Base-by-base conservation (phyloP, 192 early-diverging fungal genomes). In the Linnemannia elongata region DNA sequence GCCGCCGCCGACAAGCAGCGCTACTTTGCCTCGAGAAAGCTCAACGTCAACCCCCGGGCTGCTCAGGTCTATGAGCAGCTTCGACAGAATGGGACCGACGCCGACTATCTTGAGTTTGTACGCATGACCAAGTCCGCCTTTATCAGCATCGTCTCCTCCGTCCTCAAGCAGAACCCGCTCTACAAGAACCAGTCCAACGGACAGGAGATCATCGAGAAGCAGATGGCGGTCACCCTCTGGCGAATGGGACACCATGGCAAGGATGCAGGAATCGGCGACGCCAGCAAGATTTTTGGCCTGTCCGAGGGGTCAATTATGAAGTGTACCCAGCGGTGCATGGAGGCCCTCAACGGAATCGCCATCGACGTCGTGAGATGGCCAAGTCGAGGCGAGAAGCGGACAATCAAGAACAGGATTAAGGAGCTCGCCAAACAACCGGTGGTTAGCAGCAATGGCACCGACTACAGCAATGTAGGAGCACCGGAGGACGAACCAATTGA, bases 261-360 rank as follows among this genome's bases (percentile, higher is more conserved):
- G 17, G 69, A 78, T 6, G 72, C 83, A 24, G 83, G 83, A 15
- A 72, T 85, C 39, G 72, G 78, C 12, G 78, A 85, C 18, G 83
- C 78, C 17, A 72, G 78, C 78, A 79, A 72, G 54, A 63, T 85
- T 55, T 85, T 85, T 54, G 83, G 83, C 6, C 41, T 85, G 3
- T 85, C 83, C 9, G 83, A 85, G n/a, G 83, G 83, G 15, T 60
- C 83, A 8, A 80, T 85, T 27, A 70, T 85, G 63, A 85, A 85
- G 55, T 80, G 83, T 38, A 85, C 83, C 0, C 77, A 85, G 20
- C 78, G 83, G 1, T 85, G 83, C 12, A 60, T 85, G 74, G 76
- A 75, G n/a, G 83, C 78, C 18, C 69, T 85, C 42, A 75, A 41
- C 38, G 83, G 80, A 15, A 80, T 80, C 17, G 55, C 83, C 4